phyloP scores from a whole-genome alignment of 257 asterid genomes.

The Striga asiatica region DNA sequence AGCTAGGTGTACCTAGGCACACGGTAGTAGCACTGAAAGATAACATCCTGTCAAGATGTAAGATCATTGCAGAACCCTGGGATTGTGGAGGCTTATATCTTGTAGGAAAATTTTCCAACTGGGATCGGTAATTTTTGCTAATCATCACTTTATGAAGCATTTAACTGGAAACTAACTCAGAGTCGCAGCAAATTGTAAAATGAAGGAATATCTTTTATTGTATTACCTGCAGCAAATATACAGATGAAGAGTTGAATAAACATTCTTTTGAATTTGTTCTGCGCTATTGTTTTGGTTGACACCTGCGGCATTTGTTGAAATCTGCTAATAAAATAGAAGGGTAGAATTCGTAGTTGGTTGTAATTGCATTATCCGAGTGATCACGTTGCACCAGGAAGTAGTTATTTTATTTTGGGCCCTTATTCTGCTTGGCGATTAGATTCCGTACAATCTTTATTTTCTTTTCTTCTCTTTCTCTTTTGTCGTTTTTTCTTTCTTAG shows the following conservation, averaged over 20 bases:
- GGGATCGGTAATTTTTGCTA: constrained; percentile 69
- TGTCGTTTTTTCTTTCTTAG: too few relatives aligned
- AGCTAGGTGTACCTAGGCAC: too few relatives aligned
- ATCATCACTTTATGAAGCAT: background rate
- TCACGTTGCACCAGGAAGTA: background rate
- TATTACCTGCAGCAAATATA: constrained; percentile 2
- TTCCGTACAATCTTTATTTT: background rate
- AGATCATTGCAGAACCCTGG: constrained; percentile 97
- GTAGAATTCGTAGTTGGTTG: background rate
- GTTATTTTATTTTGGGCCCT: background rate
- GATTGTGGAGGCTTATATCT: constrained; percentile 98
- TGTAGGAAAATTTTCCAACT: constrained; percentile 92
- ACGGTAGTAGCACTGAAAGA: too few relatives aligned
- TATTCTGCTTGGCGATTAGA: background rate
- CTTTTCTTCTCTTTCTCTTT: background rate
- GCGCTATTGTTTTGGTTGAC: background rate
- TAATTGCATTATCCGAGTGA: background rate
- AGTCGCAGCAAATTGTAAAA: constrained; percentile 4
- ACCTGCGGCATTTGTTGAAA: background rate
- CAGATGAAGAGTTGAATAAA: background rate
- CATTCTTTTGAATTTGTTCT: background rate
- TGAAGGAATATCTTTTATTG: constrained; percentile 1
- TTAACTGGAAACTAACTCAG: background rate
- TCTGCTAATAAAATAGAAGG: background rate
- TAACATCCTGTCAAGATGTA: constrained; percentile 73